Conservation (phyloP, 1,284 basidiomycete species). For the Mycocalia duriaeana region DNA sequence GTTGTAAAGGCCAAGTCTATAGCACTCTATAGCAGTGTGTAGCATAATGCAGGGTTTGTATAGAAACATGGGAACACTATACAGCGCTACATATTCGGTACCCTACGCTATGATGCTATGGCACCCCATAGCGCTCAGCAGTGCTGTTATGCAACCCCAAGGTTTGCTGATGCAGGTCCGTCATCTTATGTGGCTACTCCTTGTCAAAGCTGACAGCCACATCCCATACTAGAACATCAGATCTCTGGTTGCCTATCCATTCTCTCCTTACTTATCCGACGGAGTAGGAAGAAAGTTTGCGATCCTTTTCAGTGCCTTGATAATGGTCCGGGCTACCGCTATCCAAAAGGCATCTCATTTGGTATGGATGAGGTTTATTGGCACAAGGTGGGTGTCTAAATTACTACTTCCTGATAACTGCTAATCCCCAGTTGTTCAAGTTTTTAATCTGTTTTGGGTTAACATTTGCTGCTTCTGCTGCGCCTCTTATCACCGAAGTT, state of each 20-base stretch:
- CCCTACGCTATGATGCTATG: too few relatives aligned
- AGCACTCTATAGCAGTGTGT: too few relatives aligned
- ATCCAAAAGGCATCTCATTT: constrained; percentile 56
- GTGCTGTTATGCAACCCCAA: too few relatives aligned
- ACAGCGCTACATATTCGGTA: too few relatives aligned
- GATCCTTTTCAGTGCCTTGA: constrained; percentile 46
- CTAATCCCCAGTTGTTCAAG: constrained; percentile 16
- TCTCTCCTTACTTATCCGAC: constrained; percentile 60
- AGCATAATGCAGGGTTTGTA: too few relatives aligned
- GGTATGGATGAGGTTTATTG: constrained; percentile 69
- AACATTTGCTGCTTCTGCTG: constrained; percentile 46
- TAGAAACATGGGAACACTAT: too few relatives aligned
- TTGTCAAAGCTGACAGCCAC: background rate
- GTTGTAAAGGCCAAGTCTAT: too few relatives aligned
- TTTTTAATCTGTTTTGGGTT: constrained; percentile 52
- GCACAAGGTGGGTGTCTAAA: constrained; percentile 40
- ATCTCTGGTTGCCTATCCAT: constrained; percentile 49
- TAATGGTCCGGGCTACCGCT: constrained; percentile 52
- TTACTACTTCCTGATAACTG: background rate
- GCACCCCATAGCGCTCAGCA: too few relatives aligned
- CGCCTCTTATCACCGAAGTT: constrained; percentile 51
- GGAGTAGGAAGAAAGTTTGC: constrained; percentile 50
- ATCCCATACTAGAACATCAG: constrained; percentile 43
- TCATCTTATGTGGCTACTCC: constrained; percentile 2
- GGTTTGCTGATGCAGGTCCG: constrained; percentile 58